Evolutionary conservation across 1,284 basidiomycete species (phyloP).

Genomic region (Pholiota adiposa): DNA sequence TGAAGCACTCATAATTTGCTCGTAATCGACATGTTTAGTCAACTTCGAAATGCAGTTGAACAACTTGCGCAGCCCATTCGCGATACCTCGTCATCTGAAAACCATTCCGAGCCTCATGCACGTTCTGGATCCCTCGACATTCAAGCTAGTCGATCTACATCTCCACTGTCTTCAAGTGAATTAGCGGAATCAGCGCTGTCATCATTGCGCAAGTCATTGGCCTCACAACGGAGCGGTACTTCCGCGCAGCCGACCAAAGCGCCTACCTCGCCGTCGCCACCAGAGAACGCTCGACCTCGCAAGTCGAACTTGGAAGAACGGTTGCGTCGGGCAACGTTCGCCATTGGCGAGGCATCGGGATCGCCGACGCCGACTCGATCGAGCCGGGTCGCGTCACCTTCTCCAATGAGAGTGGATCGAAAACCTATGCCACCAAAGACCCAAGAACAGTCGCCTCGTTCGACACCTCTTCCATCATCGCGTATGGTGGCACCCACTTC

Average conservation of each 20-base stretch:
- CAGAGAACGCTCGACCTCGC: conserved; percentile 27
- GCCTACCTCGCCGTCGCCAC: conserved; percentile 27
- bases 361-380: conserved; percentile 48
- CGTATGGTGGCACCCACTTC: conserved; percentile 18
- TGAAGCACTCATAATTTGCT: not conserved
- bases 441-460: conserved; percentile 30
- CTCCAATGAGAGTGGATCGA: conserved; percentile 36
- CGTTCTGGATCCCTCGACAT: conserved; percentile 43
- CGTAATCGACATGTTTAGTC: conserved; percentile 58
- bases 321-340: conserved; percentile 62
- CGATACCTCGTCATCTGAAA: conserved; percentile 33
- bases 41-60: conserved; percentile 65
- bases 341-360: conserved; percentile 51
- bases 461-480: conserved; percentile 36
- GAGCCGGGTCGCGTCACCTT: conserved; percentile 42
- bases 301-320: conserved; percentile 76
- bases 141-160: conserved; percentile 32
- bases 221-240: conserved; percentile 51
- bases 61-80: conserved; percentile 50
- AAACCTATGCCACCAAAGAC: conserved; percentile 15
- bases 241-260: conserved; percentile 24
- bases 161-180: conserved; percentile 49
- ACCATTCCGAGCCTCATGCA: conserved; percentile 28
- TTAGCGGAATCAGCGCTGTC: conserved; percentile 62
- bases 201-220: conserved; percentile 66